Evolutionary conservation across 306 rosid species (phyloP).

Genomic region (Dalbergia cochinchinensis): DNA sequence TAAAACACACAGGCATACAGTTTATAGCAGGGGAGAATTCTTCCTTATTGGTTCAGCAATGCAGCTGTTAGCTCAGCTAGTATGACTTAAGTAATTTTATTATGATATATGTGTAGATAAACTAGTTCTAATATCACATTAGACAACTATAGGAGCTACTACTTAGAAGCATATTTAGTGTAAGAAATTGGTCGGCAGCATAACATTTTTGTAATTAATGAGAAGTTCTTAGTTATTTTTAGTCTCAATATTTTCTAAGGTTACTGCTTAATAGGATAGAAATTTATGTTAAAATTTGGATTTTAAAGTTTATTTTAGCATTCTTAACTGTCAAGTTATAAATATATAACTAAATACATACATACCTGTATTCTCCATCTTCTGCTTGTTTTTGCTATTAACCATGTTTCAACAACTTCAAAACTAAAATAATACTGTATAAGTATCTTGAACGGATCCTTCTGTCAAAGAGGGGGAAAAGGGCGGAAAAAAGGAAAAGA

Average conservation of each 20-base stretch:
- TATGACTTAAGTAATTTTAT: background rate
- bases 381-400: conserved; percentile 1
- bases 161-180: background rate
- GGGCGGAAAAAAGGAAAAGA: background rate
- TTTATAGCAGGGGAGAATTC: background rate
- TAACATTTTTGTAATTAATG: background rate
- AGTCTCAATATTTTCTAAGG: background rate
- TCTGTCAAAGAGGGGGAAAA: background rate
- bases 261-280: background rate
- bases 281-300: background rate
- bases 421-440: background rate
- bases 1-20: background rate
- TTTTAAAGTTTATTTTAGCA: background rate
- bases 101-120: background rate
- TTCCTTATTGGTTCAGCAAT: background rate
- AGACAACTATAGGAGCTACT: background rate
- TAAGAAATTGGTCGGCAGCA: background rate
- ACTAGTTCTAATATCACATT: background rate
- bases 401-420: background rate
- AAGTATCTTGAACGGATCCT: background rate
- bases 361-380: background rate
- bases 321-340: background rate
- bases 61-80: background rate
- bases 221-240: background rate
- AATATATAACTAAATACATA: background rate